Evolutionary conservation across 768 basidiomycete genomes (phyloP), one percentile per base, ranked within the genome.

Genomic region (Calocybe gangraenosa): DNA sequence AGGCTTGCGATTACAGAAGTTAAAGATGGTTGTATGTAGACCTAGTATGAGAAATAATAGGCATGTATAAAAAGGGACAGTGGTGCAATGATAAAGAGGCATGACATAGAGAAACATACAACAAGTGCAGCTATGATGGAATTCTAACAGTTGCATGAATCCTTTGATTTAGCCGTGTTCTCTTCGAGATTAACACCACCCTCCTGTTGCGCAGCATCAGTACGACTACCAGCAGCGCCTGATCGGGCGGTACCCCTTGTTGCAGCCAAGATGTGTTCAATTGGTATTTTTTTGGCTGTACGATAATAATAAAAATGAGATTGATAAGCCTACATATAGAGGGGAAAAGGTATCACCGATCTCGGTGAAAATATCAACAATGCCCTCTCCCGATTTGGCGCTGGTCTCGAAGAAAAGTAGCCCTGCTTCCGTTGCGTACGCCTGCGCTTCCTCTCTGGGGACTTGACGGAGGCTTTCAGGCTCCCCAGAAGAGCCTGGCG

Each of bases 291-390:
- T 66, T 79, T 79, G 56, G 77, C 77, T 78, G 54, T 7, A 7
- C n/a, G 14, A 31, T 14, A 35, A 7, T 7, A 35, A 6, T 18
- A n/a, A 5, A 35, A 5, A 14, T 7, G 17, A 18, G 34, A 18
- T 35, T 35, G 34, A 18, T 18, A 35, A 18, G 11, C 11, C 11
- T 11, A 11, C 25, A n/a, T n/a, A n/a, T 7, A 40, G 14, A 38
- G 15, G n/a, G n/a, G n/a, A n/a, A 45, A 46, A 33, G 17, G 65
- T 79, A 62, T 44, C 36, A 97, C 94, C 95, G 58, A 99, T 98
- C 67, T 97, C 94, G 9, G 94, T 98, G 65, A 99, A 99, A 22
- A 98, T 82, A 59, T 98, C 96, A 19, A 92, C 87, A 44, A 98
- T 81, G 31, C 92, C 93, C 58, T 94, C 88, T 14, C 94, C 93